Percentiles rank a stretch among this genome's conserved stretches.
Conservation (phyloP, 1,139 yeast species). For the Hyphopichia buzzinii region DNA sequence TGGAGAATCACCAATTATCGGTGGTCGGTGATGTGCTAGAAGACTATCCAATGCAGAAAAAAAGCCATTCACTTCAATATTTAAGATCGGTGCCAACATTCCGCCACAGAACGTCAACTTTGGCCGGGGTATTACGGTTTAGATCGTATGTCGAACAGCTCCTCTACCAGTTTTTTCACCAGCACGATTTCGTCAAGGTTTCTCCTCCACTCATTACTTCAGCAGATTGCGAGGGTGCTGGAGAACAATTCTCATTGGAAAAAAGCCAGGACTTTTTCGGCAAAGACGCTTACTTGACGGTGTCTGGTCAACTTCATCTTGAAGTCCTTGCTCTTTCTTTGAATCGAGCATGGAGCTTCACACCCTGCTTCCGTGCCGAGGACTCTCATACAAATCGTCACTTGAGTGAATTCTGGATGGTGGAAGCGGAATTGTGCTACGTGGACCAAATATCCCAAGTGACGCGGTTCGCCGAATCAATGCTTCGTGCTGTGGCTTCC, state of each 20-base stretch:
- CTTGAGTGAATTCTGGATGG: constrained; percentile 95
- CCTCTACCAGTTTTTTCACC: constrained; percentile 54
- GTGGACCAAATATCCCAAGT: constrained; percentile 56
- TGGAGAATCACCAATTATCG: constrained; percentile 19
- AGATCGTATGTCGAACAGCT: constrained; percentile 64
- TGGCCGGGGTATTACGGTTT: constrained; percentile 66
- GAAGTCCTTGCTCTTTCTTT: constrained; percentile 78
- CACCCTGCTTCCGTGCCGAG: constrained; percentile 96
- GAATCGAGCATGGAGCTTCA: constrained; percentile 80
- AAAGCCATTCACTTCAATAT: constrained; percentile 62
- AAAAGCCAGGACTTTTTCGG: constrained; percentile 56
- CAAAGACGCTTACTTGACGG: constrained; percentile 69
- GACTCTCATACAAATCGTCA: constrained; percentile 89
- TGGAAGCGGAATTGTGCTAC: constrained; percentile 86
- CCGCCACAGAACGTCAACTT: constrained; percentile 68
- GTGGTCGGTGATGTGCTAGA: constrained; percentile 56
- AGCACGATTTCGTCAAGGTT: constrained; percentile 62
- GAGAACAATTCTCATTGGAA: constrained; percentile 72
- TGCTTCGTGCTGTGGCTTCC: constrained; percentile 58
- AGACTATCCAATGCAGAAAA: constrained; percentile 81
- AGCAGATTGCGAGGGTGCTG: constrained; percentile 98
- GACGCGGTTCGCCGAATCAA: constrained; percentile 62
- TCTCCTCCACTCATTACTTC: constrained; percentile 84
- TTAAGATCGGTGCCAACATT: constrained; percentile 70
- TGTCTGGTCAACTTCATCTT: constrained; percentile 87